Conservation (phyloP, 164 flowering plant species). For the Cinnamomum micranthum region DNA sequence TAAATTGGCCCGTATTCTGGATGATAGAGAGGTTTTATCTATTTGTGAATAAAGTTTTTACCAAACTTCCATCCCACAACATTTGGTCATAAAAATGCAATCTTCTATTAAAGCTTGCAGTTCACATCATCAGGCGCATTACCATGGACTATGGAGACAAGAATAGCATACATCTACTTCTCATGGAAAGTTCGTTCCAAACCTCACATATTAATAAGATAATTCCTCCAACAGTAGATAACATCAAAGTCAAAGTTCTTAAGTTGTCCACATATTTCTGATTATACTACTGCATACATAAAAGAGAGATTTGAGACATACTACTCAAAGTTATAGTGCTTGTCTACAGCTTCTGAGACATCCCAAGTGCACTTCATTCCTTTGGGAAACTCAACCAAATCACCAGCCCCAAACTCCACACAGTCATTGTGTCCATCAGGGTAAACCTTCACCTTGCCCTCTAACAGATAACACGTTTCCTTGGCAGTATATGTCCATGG, state of each 20-base stretch:
- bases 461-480: constrained; percentile 72
- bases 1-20: too few species aligned
- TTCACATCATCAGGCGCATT: too few species aligned
- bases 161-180: too few species aligned
- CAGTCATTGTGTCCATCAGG: constrained; percentile 62
- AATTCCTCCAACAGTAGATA: background rate
- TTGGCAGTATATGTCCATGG: constrained; percentile 78
- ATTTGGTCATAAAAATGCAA: too few species aligned
- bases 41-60: too few species aligned
- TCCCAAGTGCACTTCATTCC: constrained; percentile 97
- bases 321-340: constrained; percentile 69
- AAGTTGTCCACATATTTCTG: background rate
- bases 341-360: constrained; percentile 74
- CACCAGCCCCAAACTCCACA: constrained; percentile 86
- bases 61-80: too few species aligned
- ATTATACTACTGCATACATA: background rate
- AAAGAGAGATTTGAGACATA: background rate
- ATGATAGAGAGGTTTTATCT: too few species aligned
- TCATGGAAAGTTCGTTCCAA: background rate
- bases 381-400: constrained; percentile 76
- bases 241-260: background rate
- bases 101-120: too few species aligned
- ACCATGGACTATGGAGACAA: too few species aligned
- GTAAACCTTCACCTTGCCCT: constrained; percentile 82
- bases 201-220: background rate